Evolutionary conservation across 2,329 filamentous ascomycete genomes (phyloP).

Genomic region (Purpureocillium lavendulum): DNA sequence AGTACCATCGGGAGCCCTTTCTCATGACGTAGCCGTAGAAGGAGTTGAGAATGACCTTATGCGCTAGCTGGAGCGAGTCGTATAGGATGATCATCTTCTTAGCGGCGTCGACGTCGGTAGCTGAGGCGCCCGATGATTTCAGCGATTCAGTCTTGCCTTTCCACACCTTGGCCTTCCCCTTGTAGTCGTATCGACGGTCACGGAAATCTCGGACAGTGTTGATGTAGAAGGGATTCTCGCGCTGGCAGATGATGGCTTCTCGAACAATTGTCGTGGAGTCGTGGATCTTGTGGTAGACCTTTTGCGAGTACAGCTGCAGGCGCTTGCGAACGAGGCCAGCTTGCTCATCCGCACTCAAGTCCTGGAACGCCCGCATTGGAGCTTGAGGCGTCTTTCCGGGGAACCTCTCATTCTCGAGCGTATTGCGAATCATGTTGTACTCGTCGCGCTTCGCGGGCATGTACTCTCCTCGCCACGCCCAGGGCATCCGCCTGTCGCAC

Average conservation of each 20-base stretch:
- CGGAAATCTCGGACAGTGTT: constrained; percentile 93
- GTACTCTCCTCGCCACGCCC: constrained; percentile 98
- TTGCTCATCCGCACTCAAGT: constrained; percentile 76
- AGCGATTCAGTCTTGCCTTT: constrained; percentile 89
- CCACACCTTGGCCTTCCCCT: constrained; percentile 96
- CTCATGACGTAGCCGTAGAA: constrained; percentile 99
- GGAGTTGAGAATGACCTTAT: constrained; percentile 98
- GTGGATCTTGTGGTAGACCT: constrained; percentile 99
- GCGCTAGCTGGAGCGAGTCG: constrained; percentile 90
- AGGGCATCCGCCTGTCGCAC: constrained; percentile 87
- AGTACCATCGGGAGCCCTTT: constrained; percentile 98
- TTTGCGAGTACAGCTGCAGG: constrained; percentile 88
- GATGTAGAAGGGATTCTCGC: constrained; percentile 97
- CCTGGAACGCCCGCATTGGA: constrained; percentile 67
- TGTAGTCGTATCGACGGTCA: constrained; percentile 97
- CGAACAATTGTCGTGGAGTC: constrained; percentile 86
- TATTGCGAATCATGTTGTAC: constrained; percentile 97
- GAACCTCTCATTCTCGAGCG: constrained; percentile 86
- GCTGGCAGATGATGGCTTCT: constrained; percentile 95
- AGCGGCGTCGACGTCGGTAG: constrained; percentile 75
- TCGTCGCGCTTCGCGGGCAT: constrained; percentile 92
- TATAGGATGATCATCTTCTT: constrained; percentile 99
- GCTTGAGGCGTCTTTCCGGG: constrained; percentile 68
- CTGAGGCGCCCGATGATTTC: constrained; percentile 70
- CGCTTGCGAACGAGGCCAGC: constrained; percentile 74